Percentiles rank a stretch among this genome's conserved stretches.
Conservation (phyloP, 306 rosid genomes). For the Abrus pulchellus region DNA sequence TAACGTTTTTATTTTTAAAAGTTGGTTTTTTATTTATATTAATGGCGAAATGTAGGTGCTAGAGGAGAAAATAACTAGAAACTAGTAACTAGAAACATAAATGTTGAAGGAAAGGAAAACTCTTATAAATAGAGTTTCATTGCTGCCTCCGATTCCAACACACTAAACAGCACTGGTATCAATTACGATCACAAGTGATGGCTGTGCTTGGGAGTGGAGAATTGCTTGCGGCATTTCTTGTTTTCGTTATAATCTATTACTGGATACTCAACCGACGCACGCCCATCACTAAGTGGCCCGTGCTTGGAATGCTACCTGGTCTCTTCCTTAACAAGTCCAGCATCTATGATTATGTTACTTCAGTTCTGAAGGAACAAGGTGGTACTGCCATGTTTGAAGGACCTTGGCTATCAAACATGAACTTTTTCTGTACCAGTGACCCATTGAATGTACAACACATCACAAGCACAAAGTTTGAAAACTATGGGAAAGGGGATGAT, state of each 20-base stretch:
- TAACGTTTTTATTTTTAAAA: no score
- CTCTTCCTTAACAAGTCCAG: background rate
- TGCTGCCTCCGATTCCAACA: no score
- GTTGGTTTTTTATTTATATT: no score
- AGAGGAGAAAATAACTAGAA: no score
- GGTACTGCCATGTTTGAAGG: slow-evolving; percentile 36
- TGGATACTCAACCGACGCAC: slow-evolving; percentile 13
- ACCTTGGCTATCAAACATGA: slow-evolving; percentile 39
- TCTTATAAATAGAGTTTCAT: no score
- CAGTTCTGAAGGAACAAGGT: background rate
- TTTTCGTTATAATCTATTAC: background rate
- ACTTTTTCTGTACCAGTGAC: slow-evolving; percentile 43
- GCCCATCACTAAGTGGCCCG: background rate
- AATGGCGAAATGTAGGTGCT: no score
- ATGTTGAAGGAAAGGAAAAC: no score
- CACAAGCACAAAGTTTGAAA: slow-evolving; percentile 27
- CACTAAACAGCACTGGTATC: no score
- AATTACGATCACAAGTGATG: no score
- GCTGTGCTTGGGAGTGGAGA: background rate
- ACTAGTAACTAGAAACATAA: no score
- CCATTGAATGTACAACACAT: slow-evolving; percentile 52
- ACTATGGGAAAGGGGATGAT: slow-evolving; percentile 22
- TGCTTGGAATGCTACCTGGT: slow-evolving; percentile 39
- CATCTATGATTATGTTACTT: slow-evolving; percentile 24
- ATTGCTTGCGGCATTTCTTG: background rate